A percentile compares a stretch with the other conserved stretches of the same genome.
These are phyloP conservation scores for Podaxis mareebaensis DNA, from an alignment of 768 basidiomycete genomes.

Conservation along the genomic window DNA sequence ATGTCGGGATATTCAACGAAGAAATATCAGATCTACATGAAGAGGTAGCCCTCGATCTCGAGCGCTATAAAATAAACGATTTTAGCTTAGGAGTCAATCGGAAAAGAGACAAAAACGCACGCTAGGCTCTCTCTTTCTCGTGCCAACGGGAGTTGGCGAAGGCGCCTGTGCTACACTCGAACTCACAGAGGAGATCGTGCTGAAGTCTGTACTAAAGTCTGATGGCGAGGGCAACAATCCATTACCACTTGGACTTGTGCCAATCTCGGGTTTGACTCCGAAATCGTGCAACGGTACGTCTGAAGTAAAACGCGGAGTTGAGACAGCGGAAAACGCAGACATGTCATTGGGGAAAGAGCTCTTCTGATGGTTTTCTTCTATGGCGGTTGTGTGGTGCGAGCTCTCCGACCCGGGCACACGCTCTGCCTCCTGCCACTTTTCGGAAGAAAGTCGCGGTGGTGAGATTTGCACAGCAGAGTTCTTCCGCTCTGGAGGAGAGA, in stretches of 20 bases:
- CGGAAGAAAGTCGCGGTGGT: not conserved
- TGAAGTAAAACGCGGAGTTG: conserved; percentile 7
- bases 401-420: not conserved
- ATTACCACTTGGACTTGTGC: not conserved
- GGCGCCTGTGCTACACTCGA: not conserved
- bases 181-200: conserved; percentile 14
- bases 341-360: not conserved
- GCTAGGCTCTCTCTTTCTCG: not conserved
- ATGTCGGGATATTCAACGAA: conserved; percentile 16
- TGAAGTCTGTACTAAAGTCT: conserved; percentile 13
- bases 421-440: not conserved
- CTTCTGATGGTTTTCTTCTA: not conserved
- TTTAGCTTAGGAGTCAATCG: not conserved
- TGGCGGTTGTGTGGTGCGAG: not conserved
- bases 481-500: not conserved
- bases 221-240: conserved; percentile 13
- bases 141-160: not conserved
- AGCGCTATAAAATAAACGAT: not conserved
- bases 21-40: conserved; percentile 14
- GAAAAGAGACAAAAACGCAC: not conserved
- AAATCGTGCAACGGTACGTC: conserved; percentile 11
- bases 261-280: conserved; percentile 2
- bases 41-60: conserved; percentile 6
- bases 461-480: not conserved
- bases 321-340: conserved; percentile 3